These are phyloP conservation scores for Beta corolliflora DNA, from an alignment of 179 eudicot species.

Conservation along the genomic window DNA sequence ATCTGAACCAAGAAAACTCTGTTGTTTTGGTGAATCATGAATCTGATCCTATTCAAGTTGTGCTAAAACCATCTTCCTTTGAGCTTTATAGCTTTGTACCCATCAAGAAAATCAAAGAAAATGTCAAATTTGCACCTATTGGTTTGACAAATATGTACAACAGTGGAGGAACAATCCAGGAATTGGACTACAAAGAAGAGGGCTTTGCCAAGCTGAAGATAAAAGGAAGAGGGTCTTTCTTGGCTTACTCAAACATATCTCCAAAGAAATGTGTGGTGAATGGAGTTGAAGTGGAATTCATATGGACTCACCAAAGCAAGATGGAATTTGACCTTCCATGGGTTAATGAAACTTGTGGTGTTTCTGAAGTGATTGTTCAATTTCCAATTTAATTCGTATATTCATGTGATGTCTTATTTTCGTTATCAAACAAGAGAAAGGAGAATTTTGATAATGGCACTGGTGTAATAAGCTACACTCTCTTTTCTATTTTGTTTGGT, in stretches of 20 bases:
- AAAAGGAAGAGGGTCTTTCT: conserved; percentile 59
- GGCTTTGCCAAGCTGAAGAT: conserved; percentile 39
- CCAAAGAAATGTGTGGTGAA: conserved; percentile 48
- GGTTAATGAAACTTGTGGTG: conserved; percentile 48
- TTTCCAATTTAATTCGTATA: background rate
- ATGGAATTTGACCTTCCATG: conserved; percentile 43
- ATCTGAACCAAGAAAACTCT: conserved; percentile 41
- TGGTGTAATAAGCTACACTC: no score
- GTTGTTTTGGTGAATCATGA: conserved; percentile 24
- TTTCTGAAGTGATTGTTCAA: conserved; percentile 31
- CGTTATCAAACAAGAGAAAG: no score
- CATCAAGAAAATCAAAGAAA: conserved; percentile 32
- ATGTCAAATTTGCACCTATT: conserved; percentile 52
- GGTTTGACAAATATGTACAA: conserved; percentile 62
- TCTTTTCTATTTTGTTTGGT: no score
- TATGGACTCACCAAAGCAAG: conserved; percentile 39
- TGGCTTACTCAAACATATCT: conserved; percentile 49
- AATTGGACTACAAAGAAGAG: conserved; percentile 30
- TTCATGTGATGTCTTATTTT: no score
- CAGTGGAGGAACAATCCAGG: conserved; percentile 53
- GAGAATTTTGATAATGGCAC: no score
- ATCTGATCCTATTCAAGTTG: conserved; percentile 36
- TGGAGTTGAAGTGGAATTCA: conserved; percentile 39
- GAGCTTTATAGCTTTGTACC: conserved; percentile 65
- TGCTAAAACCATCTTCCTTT: conserved; percentile 41